Evolutionary conservation across 768 basidiomycete genomes (phyloP).

Genomic region (Lactarius hatsudake): DNA sequence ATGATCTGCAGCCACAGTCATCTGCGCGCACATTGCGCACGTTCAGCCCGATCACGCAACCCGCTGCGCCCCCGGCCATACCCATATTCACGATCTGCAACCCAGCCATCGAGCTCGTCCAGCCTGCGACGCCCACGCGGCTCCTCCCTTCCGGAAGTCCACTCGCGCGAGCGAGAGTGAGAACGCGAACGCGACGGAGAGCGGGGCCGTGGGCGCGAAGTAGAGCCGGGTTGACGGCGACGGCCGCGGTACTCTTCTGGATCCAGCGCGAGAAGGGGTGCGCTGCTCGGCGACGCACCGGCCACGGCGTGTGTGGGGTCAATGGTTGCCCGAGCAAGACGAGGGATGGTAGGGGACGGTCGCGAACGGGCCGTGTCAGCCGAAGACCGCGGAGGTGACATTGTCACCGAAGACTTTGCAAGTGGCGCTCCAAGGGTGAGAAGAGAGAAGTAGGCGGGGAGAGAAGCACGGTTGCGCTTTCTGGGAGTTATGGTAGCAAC

Average conservation of each 20-base stretch:
- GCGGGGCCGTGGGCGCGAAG: constrained; percentile 11
- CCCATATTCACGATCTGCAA: constrained; percentile 22
- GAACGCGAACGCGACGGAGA: constrained; percentile 13
- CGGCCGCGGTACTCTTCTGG: constrained; percentile 20
- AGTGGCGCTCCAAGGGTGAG: constrained; percentile 26
- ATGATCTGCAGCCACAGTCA: background rate
- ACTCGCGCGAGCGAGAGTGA: background rate
- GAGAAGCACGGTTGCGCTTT: constrained; percentile 26
- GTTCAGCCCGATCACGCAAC: constrained; percentile 22
- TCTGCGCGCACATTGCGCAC: background rate
- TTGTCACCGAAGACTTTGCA: constrained; percentile 16
- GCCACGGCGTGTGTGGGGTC: constrained; percentile 23
- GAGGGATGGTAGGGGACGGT: constrained; percentile 22
- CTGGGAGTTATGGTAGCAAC: constrained; percentile 16
- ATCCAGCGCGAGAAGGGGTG: constrained; percentile 7
- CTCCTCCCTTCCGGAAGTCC: constrained; percentile 5
- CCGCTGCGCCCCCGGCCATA: constrained; percentile 26
- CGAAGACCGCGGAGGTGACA: constrained; percentile 26
- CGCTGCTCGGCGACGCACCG: constrained; percentile 18
- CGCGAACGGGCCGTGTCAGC: constrained; percentile 18
- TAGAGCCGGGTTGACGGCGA: constrained; percentile 16
- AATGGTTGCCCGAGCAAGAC: constrained; percentile 17
- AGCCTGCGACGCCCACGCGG: constrained; percentile 20
- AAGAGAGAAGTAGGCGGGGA: constrained; percentile 31
- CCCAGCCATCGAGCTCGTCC: constrained; percentile 23